A percentile compares a stretch with the other conserved stretches of the same genome.
Evolutionary conservation across 495 filamentous ascomycete species (phyloP).

Genomic region (Lepidopterella palustris): DNA sequence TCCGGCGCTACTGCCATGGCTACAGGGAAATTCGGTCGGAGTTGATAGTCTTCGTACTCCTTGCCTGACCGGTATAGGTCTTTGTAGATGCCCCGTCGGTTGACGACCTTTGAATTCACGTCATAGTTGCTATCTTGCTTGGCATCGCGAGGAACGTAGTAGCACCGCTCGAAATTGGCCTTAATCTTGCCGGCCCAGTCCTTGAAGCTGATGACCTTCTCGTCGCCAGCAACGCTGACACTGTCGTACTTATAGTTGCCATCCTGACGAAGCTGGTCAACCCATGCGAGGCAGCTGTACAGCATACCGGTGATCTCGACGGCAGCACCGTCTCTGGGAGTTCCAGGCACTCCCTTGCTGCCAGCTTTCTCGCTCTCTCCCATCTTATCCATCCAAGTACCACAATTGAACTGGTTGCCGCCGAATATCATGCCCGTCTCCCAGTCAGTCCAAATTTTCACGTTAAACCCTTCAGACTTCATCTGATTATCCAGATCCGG

Average conservation of each 20-base stretch:
- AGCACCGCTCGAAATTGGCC: conserved; percentile 81
- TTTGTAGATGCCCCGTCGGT: conserved; percentile 94
- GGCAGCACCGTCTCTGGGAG: conserved; percentile 89
- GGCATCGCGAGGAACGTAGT: conserved; percentile 66
- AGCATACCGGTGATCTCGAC: conserved; percentile 90
- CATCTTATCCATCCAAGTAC: conserved; percentile 99
- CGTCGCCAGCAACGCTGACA: conserved; percentile 55
- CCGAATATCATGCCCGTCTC: conserved; percentile 87
- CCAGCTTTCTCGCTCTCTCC: conserved; percentile 89
- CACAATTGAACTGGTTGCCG: conserved; percentile 89
- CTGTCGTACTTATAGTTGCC: conserved; percentile 65
- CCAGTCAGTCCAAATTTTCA: conserved; percentile 89
- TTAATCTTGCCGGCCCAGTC: conserved; percentile 81
- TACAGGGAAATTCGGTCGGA: conserved; percentile 89
- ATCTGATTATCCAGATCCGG: conserved; percentile 84
- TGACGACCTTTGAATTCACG: conserved; percentile 69
- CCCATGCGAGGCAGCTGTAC: conserved; percentile 83
- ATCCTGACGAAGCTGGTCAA: conserved; percentile 54
- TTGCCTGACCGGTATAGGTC: conserved; percentile 89
- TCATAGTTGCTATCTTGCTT: conserved; percentile 69
- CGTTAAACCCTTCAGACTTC: conserved; percentile 85
- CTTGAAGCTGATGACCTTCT: conserved; percentile 58
- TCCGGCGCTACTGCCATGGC: conserved; percentile 91
- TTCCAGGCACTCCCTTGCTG: conserved; percentile 91
- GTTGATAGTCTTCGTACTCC: conserved; percentile 95